These are phyloP conservation scores for Lasiosphaeria hispida DNA, from an alignment of 495 filamentous ascomycete genomes.

Conservation along the genomic window DNA sequence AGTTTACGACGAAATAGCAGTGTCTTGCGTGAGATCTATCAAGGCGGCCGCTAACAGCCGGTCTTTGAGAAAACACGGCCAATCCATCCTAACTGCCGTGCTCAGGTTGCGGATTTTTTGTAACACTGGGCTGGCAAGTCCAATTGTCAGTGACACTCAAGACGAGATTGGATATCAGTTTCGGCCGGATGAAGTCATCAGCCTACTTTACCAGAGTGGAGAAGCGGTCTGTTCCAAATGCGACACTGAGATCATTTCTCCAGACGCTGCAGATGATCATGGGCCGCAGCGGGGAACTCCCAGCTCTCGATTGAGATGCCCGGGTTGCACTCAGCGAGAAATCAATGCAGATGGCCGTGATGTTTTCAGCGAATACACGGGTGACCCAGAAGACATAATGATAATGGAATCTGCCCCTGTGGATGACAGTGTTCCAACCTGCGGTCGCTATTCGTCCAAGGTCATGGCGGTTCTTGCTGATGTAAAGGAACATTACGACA, in stretches of 20 bases:
- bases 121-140: conserved; percentile 8
- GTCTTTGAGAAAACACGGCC: not conserved
- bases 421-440: too few relatives aligned
- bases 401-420: too few relatives aligned
- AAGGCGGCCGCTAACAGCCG: not conserved
- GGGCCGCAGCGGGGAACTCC: not conserved
- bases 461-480: not conserved
- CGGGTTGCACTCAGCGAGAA: too few relatives aligned
- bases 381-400: too few relatives aligned
- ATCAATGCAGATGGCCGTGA: too few relatives aligned
- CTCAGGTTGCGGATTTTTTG: conserved; percentile 16
- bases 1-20: conserved; percentile 24
- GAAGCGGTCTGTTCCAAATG: conserved; percentile 7
- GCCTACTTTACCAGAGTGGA: conserved; percentile 4
- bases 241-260: not conserved
- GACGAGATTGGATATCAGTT: not conserved
- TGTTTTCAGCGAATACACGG: too few relatives aligned
- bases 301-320: too few relatives aligned
- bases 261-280: not conserved
- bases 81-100: not conserved
- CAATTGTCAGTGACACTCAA: not conserved
- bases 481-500: not conserved
- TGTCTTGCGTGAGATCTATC: not conserved
- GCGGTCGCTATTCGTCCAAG: not conserved
- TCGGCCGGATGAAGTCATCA: conserved; percentile 27